Percentiles rank a stretch among this genome's conserved stretches.
Evolutionary conservation across 208 protist species (phyloP).

Genomic region (Leishmania tropica): DNA sequence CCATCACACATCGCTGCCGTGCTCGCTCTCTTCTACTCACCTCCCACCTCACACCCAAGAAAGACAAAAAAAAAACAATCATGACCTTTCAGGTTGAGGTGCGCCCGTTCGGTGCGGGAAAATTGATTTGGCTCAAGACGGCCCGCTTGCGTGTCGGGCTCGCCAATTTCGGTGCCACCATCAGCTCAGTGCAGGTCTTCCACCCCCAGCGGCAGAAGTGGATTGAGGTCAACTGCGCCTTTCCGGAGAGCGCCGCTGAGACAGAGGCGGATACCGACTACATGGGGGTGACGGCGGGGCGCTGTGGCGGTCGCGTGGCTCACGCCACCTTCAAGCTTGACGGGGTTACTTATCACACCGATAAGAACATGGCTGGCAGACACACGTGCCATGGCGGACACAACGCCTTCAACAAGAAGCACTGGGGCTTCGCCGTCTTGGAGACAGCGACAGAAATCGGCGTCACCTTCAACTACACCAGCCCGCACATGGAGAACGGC

Average conservation of each 20-base stretch:
- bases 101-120: constrained; percentile 39
- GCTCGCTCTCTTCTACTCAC: not conserved
- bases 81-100: constrained; percentile 38
- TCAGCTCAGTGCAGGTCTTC: constrained; percentile 48
- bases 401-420: constrained; percentile 52
- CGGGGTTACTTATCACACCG: constrained; percentile 35
- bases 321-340: constrained; percentile 51
- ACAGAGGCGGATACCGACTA: constrained; percentile 40
- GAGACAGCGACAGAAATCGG: constrained; percentile 18
- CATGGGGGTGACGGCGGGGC: constrained; percentile 64
- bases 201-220: constrained; percentile 27
- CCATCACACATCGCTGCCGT: not conserved
- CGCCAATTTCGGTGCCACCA: constrained; percentile 55
- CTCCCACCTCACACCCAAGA: not conserved
- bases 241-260: constrained; percentile 44
- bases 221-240: constrained; percentile 59
- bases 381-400: constrained; percentile 49
- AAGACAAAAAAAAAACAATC: not conserved
- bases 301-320: constrained; percentile 59
- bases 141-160: constrained; percentile 39
- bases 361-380: constrained; percentile 19
- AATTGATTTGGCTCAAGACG: constrained; percentile 41
- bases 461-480: constrained; percentile 33
- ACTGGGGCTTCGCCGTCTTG: constrained; percentile 32
- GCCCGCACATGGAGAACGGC: constrained; percentile 66